Percentiles rank a stretch among this genome's conserved stretches.
These are phyloP conservation scores for Citrullus colocynthis DNA, from an alignment of 306 rosid genomes.

Conservation along the genomic window DNA sequence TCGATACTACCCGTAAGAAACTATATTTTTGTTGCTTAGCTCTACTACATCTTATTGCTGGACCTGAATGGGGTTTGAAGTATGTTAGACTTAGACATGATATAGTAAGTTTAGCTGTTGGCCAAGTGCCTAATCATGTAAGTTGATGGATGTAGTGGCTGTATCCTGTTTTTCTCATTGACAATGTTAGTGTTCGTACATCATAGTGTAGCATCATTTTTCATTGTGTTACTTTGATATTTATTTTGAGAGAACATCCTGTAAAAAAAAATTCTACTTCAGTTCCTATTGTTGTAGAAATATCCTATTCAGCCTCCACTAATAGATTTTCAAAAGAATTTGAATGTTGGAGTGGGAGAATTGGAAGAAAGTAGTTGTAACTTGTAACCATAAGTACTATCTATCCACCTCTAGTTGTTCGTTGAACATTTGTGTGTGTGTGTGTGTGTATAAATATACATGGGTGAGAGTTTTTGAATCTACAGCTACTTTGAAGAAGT, in stretches of 20 bases:
- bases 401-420: background rate
- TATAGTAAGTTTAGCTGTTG: background rate
- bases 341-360: background rate
- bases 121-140: background rate
- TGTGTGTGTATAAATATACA: background rate
- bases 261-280: background rate
- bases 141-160: background rate
- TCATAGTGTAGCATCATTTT: background rate
- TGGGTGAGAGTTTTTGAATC: background rate
- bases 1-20: conserved; percentile 86
- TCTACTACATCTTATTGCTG: conserved; percentile 5
- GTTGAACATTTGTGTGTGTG: background rate
- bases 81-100: background rate
- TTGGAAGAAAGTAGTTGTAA: background rate
- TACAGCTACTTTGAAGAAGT: background rate
- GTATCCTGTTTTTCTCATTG: background rate
- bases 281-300: background rate
- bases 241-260: background rate
- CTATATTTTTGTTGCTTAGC: conserved; percentile 7
- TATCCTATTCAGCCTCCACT: background rate
- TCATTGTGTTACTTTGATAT: background rate
- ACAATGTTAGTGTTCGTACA: background rate
- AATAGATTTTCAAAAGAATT: background rate
- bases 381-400: background rate
- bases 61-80: background rate